Conservation (phyloP, 805 yeast species). For the Metschnikowia amazonensis region DNA sequence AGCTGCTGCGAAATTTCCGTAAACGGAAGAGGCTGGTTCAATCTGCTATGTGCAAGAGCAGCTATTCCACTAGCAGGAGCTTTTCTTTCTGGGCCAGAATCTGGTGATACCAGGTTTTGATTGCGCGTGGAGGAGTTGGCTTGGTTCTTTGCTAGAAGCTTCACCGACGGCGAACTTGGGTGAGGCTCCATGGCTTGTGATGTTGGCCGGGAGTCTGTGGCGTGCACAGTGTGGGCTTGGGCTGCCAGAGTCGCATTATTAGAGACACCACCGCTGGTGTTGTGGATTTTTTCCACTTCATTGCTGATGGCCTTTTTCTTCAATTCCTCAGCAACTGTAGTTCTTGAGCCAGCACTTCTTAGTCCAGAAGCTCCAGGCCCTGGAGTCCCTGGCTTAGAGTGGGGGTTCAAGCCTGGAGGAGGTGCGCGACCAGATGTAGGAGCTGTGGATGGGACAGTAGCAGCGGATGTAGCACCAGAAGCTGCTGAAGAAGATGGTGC, state of each 20-base stretch:
- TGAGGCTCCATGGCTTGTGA: not conserved
- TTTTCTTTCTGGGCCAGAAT: not conserved
- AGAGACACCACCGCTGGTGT: not conserved
- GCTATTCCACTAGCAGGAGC: slow-evolving; percentile 11
- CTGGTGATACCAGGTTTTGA: slow-evolving; percentile 12
- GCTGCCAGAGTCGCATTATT: no score
- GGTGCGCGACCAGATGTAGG: slow-evolving; percentile 14
- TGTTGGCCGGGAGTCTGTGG: not conserved
- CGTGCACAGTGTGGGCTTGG: no score
- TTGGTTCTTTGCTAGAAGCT: slow-evolving; percentile 4
- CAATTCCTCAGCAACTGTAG: slow-evolving; percentile 17
- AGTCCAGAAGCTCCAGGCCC: not conserved
- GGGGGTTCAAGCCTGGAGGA: slow-evolving; percentile 18
- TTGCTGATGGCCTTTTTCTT: slow-evolving; percentile 16
- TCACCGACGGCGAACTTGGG: not conserved
- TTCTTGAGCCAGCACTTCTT: not conserved
- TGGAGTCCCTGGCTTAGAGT: slow-evolving; percentile 16
- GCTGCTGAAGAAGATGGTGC: not conserved
- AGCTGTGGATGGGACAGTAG: slow-evolving; percentile 1
- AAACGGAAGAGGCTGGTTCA: slow-evolving; percentile 51
- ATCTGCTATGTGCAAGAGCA: slow-evolving; percentile 38
- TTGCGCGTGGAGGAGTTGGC: slow-evolving; percentile 2
- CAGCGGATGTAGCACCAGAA: not conserved
- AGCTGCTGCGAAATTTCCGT: slow-evolving; percentile 53
- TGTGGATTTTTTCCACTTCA: not conserved